Conservation (phyloP, 1,284 basidiomycete genomes). For the Cutaneotrichosporon sp. region DNA sequence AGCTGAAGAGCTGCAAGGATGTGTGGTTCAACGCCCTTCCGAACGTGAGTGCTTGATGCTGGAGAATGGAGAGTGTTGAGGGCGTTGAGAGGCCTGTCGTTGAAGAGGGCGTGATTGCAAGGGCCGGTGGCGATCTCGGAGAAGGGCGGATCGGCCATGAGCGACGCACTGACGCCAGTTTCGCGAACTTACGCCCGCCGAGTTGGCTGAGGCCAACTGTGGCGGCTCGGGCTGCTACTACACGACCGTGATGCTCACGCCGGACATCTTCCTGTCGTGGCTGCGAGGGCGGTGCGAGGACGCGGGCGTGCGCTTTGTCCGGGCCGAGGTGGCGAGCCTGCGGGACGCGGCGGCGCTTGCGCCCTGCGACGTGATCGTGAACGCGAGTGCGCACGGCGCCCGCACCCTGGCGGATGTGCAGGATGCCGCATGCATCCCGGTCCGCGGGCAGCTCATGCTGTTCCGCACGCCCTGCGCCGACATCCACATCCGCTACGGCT, state of each 20-base stretch:
- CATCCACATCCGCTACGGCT: constrained; percentile 17
- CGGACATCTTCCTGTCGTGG: constrained; percentile 17
- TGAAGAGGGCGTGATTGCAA: too few species aligned
- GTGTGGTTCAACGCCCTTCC: constrained; percentile 6
- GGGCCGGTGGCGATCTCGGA: too few species aligned
- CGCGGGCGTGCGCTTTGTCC: constrained; percentile 12
- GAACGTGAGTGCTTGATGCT: constrained; percentile 5
- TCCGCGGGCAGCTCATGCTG: constrained; percentile 15
- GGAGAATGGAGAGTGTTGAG: too few species aligned
- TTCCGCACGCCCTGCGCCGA: constrained; percentile 11
- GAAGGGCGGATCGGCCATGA: neutral
- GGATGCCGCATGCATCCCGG: constrained; percentile 5
- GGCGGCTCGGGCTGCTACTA: neutral
- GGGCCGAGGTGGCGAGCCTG: constrained; percentile 17
- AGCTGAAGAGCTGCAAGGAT: constrained; percentile 2
- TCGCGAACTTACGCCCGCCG: neutral
- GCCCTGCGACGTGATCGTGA: constrained; percentile 16
- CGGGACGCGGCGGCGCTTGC: neutral
- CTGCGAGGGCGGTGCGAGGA: constrained; percentile 7
- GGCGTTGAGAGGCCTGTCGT: too few species aligned
- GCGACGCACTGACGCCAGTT: neutral
- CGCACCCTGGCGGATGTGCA: constrained; percentile 5
- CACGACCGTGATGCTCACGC: constrained; percentile 8
- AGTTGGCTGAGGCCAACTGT: neutral
- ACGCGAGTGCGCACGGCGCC: constrained; percentile 4